A percentile compares a stretch with the other conserved stretches of the same genome.
phyloP scores from a whole-genome alignment of 2,329 filamentous ascomycete genomes.

The Coleophoma cylindrospora region DNA sequence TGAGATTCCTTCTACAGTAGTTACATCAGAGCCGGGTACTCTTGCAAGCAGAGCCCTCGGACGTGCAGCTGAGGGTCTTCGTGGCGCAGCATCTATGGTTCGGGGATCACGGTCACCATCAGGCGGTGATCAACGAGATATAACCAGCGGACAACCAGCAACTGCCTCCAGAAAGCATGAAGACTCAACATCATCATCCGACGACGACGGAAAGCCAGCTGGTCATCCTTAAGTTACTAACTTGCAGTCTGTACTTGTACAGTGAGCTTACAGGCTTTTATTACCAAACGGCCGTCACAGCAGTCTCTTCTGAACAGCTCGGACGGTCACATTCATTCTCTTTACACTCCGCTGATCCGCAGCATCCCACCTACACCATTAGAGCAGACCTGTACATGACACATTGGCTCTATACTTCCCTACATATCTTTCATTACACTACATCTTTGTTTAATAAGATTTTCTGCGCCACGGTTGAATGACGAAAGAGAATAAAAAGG shows the following conservation, averaged over 20 bases:
- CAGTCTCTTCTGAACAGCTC: too few relatives aligned
- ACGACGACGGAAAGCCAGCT: neutral
- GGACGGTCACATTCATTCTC: too few relatives aligned
- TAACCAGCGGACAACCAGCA: neutral
- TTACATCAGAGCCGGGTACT: constrained; percentile 8
- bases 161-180: neutral
- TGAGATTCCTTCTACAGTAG: constrained; percentile 13
- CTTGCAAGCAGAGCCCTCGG: constrained; percentile 11
- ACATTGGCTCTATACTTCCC: neutral
- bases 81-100: constrained; percentile 8
- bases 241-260: too few relatives aligned
- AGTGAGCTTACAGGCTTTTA: too few relatives aligned
- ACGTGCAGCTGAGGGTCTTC: constrained; percentile 7
- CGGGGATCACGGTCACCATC: constrained; percentile 1
- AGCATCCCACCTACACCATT: neutral
- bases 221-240: neutral
- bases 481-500: constrained; percentile 14
- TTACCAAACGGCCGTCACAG: too few relatives aligned
- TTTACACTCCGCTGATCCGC: neutral
- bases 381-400: neutral
- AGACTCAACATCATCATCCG: constrained; percentile 1
- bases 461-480: constrained; percentile 10
- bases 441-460: constrained; percentile 9
- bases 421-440: constrained; percentile 2
- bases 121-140: constrained; percentile 10